Conservation (phyloP, 768 basidiomycete species). For the Lentinula aciculospora region DNA sequence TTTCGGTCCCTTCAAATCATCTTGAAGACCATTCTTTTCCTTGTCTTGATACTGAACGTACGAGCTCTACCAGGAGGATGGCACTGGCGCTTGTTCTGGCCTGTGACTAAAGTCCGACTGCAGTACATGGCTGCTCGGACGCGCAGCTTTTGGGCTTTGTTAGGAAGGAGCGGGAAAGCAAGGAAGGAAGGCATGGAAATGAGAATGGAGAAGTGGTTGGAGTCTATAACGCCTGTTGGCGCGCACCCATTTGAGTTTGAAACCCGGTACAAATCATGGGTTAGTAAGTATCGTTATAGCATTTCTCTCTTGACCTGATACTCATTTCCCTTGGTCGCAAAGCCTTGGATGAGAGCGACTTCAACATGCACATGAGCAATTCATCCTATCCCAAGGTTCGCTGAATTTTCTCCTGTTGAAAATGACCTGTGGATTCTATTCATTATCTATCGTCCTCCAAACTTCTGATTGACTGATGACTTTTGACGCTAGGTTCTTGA, state of each 20-base stretch:
- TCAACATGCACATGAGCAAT: slow-evolving; percentile 73
- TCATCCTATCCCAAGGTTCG: slow-evolving; percentile 71
- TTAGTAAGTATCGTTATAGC: slow-evolving; percentile 41
- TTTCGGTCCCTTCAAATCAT: background rate
- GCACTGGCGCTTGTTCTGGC: slow-evolving; percentile 4
- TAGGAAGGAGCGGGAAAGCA: background rate
- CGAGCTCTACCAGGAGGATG: slow-evolving; percentile 6
- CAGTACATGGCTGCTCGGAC: slow-evolving; percentile 12
- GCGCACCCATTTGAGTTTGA: slow-evolving; percentile 45
- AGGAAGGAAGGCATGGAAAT: slow-evolving; percentile 18
- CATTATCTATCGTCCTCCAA: background rate
- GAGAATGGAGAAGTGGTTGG: slow-evolving; percentile 37
- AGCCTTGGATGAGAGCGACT: slow-evolving; percentile 72
- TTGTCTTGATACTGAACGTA: background rate
- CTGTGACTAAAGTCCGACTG: background rate
- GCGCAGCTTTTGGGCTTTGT: background rate
- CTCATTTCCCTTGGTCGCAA: background rate
- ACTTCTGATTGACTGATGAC: background rate
- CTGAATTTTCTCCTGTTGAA: no score
- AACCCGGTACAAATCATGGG: slow-evolving; percentile 40
- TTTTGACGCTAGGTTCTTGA: slow-evolving; percentile 17
- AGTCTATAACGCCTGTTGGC: slow-evolving; percentile 47
- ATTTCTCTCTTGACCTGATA: background rate
- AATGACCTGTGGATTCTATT: no score
- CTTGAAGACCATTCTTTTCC: background rate